Conservation (phyloP, 1,139 yeast species). For the Pichia norvegensis region DNA sequence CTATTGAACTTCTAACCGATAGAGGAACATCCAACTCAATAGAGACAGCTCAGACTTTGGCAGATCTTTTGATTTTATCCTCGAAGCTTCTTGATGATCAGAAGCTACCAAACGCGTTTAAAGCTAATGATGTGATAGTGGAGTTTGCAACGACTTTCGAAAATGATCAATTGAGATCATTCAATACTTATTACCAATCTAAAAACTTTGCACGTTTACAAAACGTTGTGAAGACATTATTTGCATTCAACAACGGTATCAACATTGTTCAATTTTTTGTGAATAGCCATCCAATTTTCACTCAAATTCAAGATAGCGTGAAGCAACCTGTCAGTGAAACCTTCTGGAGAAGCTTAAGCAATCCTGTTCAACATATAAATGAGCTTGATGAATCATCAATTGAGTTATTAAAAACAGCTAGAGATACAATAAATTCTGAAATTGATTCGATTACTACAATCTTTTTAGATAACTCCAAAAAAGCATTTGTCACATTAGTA, state of each 20-base stretch:
- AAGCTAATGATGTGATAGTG: slow-evolving; percentile 50
- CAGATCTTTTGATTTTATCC: slow-evolving; percentile 58
- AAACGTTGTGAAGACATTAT: slow-evolving; percentile 69
- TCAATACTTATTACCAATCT: slow-evolving; percentile 46
- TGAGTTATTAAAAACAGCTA: slow-evolving; percentile 19
- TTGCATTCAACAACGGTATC: slow-evolving; percentile 78
- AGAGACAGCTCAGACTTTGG: slow-evolving; percentile 59
- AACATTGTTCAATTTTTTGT: slow-evolving; percentile 79
- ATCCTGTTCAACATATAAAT: slow-evolving; percentile 36
- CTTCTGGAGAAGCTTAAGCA: slow-evolving; percentile 41
- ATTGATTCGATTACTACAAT: slow-evolving; percentile 67
- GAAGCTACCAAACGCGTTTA: slow-evolving; percentile 41
- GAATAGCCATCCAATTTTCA: slow-evolving; percentile 67
- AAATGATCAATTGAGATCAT: slow-evolving; percentile 48
- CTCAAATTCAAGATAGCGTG: slow-evolving; percentile 39
- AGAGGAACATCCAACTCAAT: slow-evolving; percentile 37
- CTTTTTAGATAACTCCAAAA: slow-evolving; percentile 55
- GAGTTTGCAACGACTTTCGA: slow-evolving; percentile 75
- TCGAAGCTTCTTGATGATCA: slow-evolving; percentile 46
- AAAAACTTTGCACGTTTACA: slow-evolving; percentile 67
- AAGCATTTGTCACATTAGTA: slow-evolving; percentile 62
- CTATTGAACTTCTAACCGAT: slow-evolving; percentile 49
- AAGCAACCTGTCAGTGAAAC: slow-evolving; percentile 18
- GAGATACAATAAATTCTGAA: slow-evolving; percentile 50
- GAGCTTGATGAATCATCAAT: slow-evolving; percentile 21